Evolutionary conservation across 2,329 filamentous ascomycete species (phyloP).

Genomic region (Ceratocystis smalleyi): DNA sequence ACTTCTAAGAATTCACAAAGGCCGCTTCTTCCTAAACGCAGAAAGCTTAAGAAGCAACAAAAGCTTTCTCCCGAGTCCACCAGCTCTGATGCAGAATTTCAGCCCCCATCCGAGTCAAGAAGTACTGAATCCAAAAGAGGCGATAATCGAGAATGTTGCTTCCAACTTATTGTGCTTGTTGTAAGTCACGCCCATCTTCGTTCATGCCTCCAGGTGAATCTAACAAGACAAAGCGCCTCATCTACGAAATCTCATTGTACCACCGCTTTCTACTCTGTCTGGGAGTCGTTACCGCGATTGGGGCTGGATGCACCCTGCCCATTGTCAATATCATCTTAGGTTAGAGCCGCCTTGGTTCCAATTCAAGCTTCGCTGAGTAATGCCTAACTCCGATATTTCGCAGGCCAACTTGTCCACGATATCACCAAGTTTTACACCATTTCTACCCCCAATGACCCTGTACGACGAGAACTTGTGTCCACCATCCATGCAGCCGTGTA

Average conservation of each 20-base stretch:
- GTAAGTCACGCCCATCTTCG: background rate
- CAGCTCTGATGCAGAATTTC: background rate
- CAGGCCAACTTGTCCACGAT: conserved; percentile 8
- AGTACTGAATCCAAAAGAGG: background rate
- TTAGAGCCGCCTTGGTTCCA: background rate
- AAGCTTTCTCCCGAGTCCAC: background rate
- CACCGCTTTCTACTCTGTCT: conserved; percentile 12
- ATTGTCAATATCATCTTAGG: conserved; percentile 26
- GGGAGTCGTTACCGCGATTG: conserved; percentile 14
- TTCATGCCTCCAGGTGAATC: background rate
- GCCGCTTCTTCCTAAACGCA: background rate
- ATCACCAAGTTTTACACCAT: conserved; percentile 6
- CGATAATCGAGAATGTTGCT: background rate
- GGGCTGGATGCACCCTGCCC: conserved; percentile 21
- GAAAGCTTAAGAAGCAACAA: conserved; percentile 5
- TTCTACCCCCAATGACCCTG: background rate
- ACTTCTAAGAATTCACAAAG: background rate
- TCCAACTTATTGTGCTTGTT: conserved; percentile 6
- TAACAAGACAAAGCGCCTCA: conserved; percentile 13
- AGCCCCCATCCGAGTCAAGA: background rate
- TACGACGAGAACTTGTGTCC: background rate
- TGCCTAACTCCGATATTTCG: background rate
- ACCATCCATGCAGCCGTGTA: conserved; percentile 1
- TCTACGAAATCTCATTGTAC: conserved; percentile 9
- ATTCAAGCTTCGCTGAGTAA: background rate